phyloP scores from a whole-genome alignment of 2,329 filamentous ascomycete genomes.

The Polytolypa hystricis region DNA sequence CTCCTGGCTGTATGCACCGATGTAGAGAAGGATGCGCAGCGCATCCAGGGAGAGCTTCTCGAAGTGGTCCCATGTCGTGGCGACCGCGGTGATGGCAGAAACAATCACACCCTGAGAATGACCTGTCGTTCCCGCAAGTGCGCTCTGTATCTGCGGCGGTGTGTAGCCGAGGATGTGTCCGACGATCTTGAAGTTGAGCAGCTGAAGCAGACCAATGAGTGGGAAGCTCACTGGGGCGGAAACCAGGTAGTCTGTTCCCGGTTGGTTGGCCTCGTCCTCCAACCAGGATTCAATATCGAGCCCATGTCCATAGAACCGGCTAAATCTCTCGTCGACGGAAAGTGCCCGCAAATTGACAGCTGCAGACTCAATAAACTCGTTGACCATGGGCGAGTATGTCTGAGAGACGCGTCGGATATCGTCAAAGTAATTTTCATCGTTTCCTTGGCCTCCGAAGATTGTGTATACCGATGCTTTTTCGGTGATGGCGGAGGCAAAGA shows the following conservation, averaged over 20 bases:
- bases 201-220: slow-evolving; percentile 26
- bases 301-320: too few species aligned
- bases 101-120: slow-evolving; percentile 30
- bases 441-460: slow-evolving; percentile 22
- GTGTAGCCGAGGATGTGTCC: slow-evolving; percentile 16
- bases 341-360: slow-evolving; percentile 7
- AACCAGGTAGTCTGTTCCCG: slow-evolving; percentile 23
- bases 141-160: slow-evolving; percentile 18
- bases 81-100: slow-evolving; percentile 22
- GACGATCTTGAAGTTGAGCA: slow-evolving; percentile 17
- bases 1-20: too few species aligned
- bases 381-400: slow-evolving; percentile 13
- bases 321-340: slow-evolving; percentile 6
- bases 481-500: too few species aligned
- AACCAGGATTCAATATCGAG: slow-evolving; percentile 21
- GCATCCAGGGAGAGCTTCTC: slow-evolving; percentile 17
- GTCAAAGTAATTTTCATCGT: slow-evolving; percentile 17
- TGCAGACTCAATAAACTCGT: slow-evolving; percentile 5
- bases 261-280: slow-evolving; percentile 16
- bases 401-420: slow-evolving; percentile 16
- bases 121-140: slow-evolving; percentile 18
- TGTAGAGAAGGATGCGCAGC: slow-evolving; percentile 26
- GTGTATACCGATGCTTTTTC: slow-evolving; percentile 5
- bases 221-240: slow-evolving; percentile 30
- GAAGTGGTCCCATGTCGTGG: slow-evolving; percentile 23